A percentile compares a stretch with the other conserved stretches of the same genome.
phyloP scores from a whole-genome alignment of 192 early-diverging fungal species.

The Oehlia diaphana region DNA sequence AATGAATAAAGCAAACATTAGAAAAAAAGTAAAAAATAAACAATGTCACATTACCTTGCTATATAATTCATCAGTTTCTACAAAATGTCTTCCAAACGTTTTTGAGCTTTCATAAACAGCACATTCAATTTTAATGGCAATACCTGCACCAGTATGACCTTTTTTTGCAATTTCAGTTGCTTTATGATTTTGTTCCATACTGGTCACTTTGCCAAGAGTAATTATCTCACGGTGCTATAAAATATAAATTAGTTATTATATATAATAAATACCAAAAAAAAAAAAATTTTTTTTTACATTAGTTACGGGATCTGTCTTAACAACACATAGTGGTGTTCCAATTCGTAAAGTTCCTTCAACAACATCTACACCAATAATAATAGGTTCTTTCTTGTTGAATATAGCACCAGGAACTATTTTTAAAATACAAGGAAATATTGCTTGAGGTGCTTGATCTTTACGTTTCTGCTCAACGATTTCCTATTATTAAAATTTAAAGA shows the following conservation, averaged over 20 bases:
- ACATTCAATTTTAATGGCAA: constrained; percentile 91
- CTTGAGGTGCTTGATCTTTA: constrained; percentile 81
- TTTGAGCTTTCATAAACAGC: constrained; percentile 82
- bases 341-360: constrained; percentile 83
- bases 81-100: constrained; percentile 92
- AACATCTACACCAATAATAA: constrained; percentile 96
- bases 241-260: not conserved
- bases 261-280: not conserved
- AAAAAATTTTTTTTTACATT: constrained; percentile 27
- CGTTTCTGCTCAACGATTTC: constrained; percentile 82
- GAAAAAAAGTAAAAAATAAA: not conserved
- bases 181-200: constrained; percentile 94
- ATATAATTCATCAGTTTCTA: constrained; percentile 77
- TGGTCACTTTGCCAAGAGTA: constrained; percentile 82
- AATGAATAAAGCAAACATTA: not conserved
- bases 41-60: constrained; percentile 39
- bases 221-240: constrained; percentile 64
- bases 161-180: constrained; percentile 76
- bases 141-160: constrained; percentile 77
- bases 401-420: constrained; percentile 85
- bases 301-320: constrained; percentile 71
- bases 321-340: constrained; percentile 92
- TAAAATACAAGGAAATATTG: constrained; percentile 95
- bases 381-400: constrained; percentile 95
- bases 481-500: constrained; percentile 35